Base-by-base conservation (phyloP, 1,139 yeast genomes). In the Lodderomyces margitis region DNA sequence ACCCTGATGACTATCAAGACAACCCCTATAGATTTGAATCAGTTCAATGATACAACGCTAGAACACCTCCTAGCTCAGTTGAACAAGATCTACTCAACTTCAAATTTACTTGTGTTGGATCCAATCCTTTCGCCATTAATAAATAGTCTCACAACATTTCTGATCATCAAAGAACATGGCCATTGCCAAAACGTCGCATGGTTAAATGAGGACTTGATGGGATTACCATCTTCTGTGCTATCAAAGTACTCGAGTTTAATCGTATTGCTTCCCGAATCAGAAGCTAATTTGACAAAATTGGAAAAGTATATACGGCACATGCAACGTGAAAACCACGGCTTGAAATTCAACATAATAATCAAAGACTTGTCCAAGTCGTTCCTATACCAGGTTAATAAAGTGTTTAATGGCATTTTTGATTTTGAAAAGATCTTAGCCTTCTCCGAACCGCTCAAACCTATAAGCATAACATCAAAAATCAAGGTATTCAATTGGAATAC, bases 131-230 rank as follows among this genome's bases (percentile, higher is more conserved):
- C 87, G 5, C 67, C 80, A 1, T 57, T 78, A 4, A 66, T 87
- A 46, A 81, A 87, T 53, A 66, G 70, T 32, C 64, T 86, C 39
- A 76, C 85, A 3, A 77, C 84, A 3, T 86, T 85, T 58, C 70
- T 75, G 45, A 61, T 64, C 16, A 68, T 85, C 38, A 77, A 80
- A 53, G 73, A 73, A 39, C 68, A 67, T 40, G 86, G 80, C 8
- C 67, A 82, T 38, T 80, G 87, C 40, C 75, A 70, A 23, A 74
- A 74, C 46, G 77, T 83, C 16, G 66, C 79, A 17, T 83, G 89
- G 86, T 67, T 86, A 15, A 66, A 63, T 34, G 66, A 64, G 12
- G 54, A 51, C 2, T 35, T 47, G 17, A 5, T 36, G 3, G 35
- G 28, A 5, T 34, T 49, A 9, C 43, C 44, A 19, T 17, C 39